Conservation (phyloP, 148 eudicot genomes). For the Vaccinium macrocarpon region DNA sequence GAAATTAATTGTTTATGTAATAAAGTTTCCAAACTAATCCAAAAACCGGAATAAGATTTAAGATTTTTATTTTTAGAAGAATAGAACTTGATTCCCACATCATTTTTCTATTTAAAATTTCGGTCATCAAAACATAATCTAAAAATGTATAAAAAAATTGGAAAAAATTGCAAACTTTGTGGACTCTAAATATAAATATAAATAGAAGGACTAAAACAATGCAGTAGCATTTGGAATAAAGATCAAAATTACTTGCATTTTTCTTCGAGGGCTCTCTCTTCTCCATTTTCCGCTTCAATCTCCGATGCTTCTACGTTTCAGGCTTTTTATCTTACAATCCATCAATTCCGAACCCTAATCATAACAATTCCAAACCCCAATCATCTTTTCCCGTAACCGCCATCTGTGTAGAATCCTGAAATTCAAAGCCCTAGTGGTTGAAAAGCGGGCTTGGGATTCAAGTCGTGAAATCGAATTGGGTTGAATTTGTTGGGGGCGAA, state of each 20-base stretch:
- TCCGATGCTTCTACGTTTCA: not conserved
- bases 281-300: not conserved
- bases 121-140: no score
- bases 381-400: not conserved
- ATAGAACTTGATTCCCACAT: no score
- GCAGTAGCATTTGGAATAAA: no score
- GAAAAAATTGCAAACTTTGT: no score
- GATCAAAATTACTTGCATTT: not conserved
- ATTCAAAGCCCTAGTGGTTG: constrained; percentile 1
- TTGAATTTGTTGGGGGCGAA: not conserved
- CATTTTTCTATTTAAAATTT: no score
- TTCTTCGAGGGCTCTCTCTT: not conserved
- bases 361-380: constrained; percentile 4
- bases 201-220: no score
- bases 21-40: no score
- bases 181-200: no score
- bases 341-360: not conserved
- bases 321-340: not conserved
- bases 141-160: no score
- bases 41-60: no score
- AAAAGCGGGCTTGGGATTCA: not conserved
- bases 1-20: no score
- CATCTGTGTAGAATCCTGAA: not conserved
- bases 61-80: no score
- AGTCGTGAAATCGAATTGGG: not conserved